Conservation (phyloP, 495 filamentous ascomycete species). For the Trichoderma gamsii region DNA sequence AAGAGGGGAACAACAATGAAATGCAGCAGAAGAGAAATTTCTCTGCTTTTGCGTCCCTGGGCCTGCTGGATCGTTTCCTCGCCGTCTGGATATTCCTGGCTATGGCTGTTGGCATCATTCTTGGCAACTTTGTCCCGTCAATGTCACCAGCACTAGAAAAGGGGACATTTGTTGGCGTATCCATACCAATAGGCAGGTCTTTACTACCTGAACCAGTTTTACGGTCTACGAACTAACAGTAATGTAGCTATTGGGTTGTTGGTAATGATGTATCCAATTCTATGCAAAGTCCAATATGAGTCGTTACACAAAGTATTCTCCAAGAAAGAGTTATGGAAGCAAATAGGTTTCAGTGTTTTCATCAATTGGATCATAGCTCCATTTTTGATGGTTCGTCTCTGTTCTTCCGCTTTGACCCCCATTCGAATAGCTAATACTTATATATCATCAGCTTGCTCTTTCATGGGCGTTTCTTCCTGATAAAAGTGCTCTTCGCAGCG, state of each 20-base stretch:
- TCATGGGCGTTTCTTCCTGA: constrained; percentile 82
- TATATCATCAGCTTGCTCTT: constrained; percentile 50
- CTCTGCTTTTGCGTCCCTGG: background rate
- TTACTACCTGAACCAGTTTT: background rate
- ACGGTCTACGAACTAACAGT: background rate
- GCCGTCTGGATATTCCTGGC: constrained; percentile 82
- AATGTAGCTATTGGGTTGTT: constrained; percentile 66
- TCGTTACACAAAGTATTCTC: constrained; percentile 63
- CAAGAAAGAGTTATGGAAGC: constrained; percentile 62
- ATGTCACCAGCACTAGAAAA: constrained; percentile 58
- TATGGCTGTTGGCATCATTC: constrained; percentile 71
- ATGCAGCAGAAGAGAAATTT: background rate
- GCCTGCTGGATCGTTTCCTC: constrained; percentile 64
- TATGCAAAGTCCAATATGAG: constrained; percentile 89
- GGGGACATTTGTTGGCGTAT: constrained; percentile 68
- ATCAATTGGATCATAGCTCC: constrained; percentile 91
- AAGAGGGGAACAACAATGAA: background rate
- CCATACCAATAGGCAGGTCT: constrained; percentile 64
- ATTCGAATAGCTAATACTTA: background rate
- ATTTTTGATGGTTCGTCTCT: constrained; percentile 66
- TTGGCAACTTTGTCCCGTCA: constrained; percentile 69
- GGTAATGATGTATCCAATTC: constrained; percentile 93
- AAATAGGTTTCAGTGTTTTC: constrained; percentile 70
- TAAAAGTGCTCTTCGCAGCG: constrained; percentile 57
- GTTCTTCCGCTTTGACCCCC: background rate